phyloP scores from a whole-genome alignment of 306 rosid genomes.

The Psophocarpus tetragonolobus region DNA sequence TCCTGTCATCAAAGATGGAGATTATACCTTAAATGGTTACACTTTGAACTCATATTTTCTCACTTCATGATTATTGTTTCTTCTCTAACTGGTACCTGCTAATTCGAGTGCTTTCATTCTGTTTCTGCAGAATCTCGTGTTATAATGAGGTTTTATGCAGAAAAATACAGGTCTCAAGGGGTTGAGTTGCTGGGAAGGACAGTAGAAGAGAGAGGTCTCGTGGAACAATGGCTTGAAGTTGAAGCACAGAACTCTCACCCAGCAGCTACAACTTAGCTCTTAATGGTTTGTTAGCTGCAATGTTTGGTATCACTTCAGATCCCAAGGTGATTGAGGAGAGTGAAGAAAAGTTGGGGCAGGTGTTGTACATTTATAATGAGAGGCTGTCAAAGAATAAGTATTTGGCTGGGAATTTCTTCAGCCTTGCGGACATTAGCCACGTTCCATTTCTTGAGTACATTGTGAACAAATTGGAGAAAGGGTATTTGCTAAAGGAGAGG shows the following conservation, averaged over 20 bases:
- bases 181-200: constrained; percentile 47
- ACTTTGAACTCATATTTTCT: too few species aligned
- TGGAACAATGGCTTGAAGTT: constrained; percentile 66
- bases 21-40: constrained; percentile 46
- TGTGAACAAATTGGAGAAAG: constrained; percentile 40
- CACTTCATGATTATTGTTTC: not conserved
- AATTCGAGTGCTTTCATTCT: not conserved
- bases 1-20: constrained; percentile 56
- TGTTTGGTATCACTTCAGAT: constrained; percentile 23
- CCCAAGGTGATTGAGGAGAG: constrained; percentile 48
- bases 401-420: constrained; percentile 58
- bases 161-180: constrained; percentile 52
- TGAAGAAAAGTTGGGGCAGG: constrained; percentile 50
- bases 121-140: constrained; percentile 52
- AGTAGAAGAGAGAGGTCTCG: constrained; percentile 51
- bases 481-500: constrained; percentile 38
- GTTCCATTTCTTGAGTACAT: constrained; percentile 48
- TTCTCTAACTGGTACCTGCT: not conserved
- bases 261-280: constrained; percentile 22
- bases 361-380: constrained; percentile 57
- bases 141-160: constrained; percentile 53
- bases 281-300: constrained; percentile 27
- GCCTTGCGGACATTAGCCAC: constrained; percentile 58
- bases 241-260: constrained; percentile 46
- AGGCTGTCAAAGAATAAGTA: constrained; percentile 56